Percentiles rank a stretch among this genome's conserved stretches.
phyloP scores from a whole-genome alignment of 1,139 yeast species.

The Pichia sp. region DNA sequence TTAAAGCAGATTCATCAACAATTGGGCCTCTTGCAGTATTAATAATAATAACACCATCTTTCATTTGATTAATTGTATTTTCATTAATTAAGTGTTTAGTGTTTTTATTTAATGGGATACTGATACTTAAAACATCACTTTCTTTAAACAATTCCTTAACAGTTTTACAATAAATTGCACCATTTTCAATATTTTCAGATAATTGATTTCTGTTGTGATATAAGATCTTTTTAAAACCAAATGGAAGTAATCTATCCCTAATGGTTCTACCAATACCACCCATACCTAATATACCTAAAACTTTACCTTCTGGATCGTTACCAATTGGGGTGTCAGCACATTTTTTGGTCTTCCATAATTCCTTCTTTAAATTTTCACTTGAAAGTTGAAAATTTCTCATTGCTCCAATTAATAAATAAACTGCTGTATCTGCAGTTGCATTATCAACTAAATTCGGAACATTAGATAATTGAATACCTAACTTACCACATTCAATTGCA shows the following conservation, averaged over 20 bases:
- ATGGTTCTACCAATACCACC: conserved; percentile 79
- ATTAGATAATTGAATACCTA: conserved; percentile 60
- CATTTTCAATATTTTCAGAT: conserved; percentile 45
- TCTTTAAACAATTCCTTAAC: conserved; percentile 50
- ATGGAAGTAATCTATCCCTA: conserved; percentile 56
- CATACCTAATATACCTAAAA: conserved; percentile 70
- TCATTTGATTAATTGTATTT: conserved; percentile 50
- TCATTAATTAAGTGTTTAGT: conserved; percentile 53
- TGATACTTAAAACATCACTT: conserved; percentile 56
- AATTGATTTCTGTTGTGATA: conserved; percentile 61
- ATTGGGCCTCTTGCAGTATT: conserved; percentile 63
- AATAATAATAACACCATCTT: conserved; percentile 60
- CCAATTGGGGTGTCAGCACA: conserved; percentile 45
- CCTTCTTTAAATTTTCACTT: conserved; percentile 42
- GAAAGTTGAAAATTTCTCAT: conserved; percentile 56
- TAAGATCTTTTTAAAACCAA: conserved; percentile 54
- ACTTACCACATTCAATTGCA: conserved; percentile 43
- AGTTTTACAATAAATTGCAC: conserved; percentile 42
- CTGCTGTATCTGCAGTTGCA: conserved; percentile 80
- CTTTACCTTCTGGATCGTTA: conserved; percentile 57
- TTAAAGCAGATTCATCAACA: conserved; percentile 48
- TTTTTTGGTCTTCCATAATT: conserved; percentile 47
- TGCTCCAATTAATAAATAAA: conserved; percentile 58
- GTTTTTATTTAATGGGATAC: conserved; percentile 52
- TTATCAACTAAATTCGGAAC: conserved; percentile 68